Evolutionary conservation across 768 basidiomycete species (phyloP), one percentile per base, ranked within the genome.

Genomic region (Boletus pseudopeckii): DNA sequence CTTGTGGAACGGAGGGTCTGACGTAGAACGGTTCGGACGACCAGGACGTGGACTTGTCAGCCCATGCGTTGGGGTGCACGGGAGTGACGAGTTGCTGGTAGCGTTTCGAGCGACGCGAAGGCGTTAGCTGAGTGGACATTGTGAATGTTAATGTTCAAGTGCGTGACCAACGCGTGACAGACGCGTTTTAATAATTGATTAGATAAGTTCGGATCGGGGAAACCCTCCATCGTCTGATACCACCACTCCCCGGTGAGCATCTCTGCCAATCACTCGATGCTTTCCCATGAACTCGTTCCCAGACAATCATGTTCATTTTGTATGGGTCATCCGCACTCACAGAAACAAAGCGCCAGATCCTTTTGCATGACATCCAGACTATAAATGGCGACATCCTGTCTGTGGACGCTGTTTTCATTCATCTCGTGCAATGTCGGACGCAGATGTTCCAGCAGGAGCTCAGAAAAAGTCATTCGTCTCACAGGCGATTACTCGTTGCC

Each of bases 401-500:
- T 5, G 72, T 98, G 45, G 92, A 97, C 60, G 86, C 90, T 11
- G 75, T 95, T 51, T 92, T 86, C 77, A 70, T 96, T 5, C 97
- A 99, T 71, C 80, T 96, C 14, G 81, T 98, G 62, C 83, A 90
- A 59, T 81, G 83, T 54, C 69, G 73, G 9, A 76, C 81, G 3
- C 59, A 66, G 3, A 66, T 69, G 2, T 65, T 77, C 0, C 78
- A 86, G 57, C 62, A 61, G 0, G 77, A 81, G 8, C 77, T 93
- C 7, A 57, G 67, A 0, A 66, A 78, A 43, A 39, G 65, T 1
- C 64, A 63, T 2, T 86, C 86, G 0, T 44, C 72, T 0, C 71
- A 77, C 42, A 73, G 83, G 33, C 64, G 70, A 56, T 77, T 83
- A 15, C 78, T 98, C 22, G 77, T 85, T 58, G 78, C 79, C 20